These are phyloP conservation scores for Echeveria elegans DNA, from an alignment of 164 flowering plant genomes.

Conservation along the genomic window DNA sequence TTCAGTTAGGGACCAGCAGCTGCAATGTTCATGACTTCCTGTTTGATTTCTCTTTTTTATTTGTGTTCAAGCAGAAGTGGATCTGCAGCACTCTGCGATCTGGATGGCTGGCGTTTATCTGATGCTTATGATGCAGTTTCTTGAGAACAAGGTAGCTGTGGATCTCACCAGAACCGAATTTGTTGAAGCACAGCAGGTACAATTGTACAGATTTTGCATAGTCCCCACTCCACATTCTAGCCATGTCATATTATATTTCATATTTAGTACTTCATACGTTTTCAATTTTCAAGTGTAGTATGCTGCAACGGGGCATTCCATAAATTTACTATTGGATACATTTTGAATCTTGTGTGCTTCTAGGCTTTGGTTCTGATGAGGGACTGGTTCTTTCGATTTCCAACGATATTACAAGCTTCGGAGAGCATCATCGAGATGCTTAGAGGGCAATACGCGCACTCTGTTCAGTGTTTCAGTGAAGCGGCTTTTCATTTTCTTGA, in stretches of 20 bases:
- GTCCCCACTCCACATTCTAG: too few species aligned
- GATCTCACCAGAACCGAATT: conserved; percentile 86
- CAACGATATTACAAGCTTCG: conserved; percentile 79
- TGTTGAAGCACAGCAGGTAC: conserved; percentile 90
- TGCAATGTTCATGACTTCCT: too few species aligned
- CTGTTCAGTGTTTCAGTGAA: conserved; percentile 74
- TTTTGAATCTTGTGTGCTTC: conserved; percentile 11
- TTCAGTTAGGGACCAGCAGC: neutral
- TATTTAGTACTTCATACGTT: neutral
- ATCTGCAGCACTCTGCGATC: conserved; percentile 74
- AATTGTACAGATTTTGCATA: neutral
- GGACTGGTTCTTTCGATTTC: conserved; percentile 73
- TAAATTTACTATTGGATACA: neutral
- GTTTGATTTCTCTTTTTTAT: conserved; percentile 8
- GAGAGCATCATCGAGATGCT: conserved; percentile 86
- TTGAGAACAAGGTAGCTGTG: conserved; percentile 84
- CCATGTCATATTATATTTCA: neutral
- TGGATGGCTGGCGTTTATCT: conserved; percentile 87
- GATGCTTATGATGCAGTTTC: conserved; percentile 87
- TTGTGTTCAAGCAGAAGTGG: conserved; percentile 52
- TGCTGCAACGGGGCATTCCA: neutral
- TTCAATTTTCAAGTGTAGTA: neutral
- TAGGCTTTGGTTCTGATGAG: conserved; percentile 92
- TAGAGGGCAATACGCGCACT: conserved; percentile 92
- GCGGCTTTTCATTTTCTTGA: conserved; percentile 86